A percentile compares a stretch with the other conserved stretches of the same genome.
phyloP scores from a whole-genome alignment of 805 yeast species.

The Scheffersomyces spartinae region DNA sequence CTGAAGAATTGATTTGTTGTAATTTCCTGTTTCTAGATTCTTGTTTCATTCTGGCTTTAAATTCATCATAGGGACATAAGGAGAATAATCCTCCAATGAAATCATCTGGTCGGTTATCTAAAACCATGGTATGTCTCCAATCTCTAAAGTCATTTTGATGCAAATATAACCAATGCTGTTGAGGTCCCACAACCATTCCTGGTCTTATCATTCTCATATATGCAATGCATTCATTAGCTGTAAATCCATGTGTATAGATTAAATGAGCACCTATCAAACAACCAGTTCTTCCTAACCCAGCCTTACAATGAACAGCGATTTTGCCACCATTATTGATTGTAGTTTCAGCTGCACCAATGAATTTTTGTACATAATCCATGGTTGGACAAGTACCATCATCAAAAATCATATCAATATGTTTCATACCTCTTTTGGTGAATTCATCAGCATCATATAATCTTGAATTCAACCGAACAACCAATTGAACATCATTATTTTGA shows the following conservation, averaged over 20 bases:
- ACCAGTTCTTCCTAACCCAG: constrained; percentile 96
- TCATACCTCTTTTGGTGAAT: constrained; percentile 72
- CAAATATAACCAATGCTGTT: constrained; percentile 95
- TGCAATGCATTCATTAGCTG: constrained; percentile 94
- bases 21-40: constrained; percentile 27
- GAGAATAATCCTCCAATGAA: constrained; percentile 59
- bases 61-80: constrained; percentile 49
- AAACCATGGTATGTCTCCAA: constrained; percentile 86
- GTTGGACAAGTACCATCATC: constrained; percentile 99
- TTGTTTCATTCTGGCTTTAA: constrained; percentile 39
- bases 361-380: constrained; percentile 82
- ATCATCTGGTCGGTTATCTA: constrained; percentile 56
- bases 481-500: constrained; percentile 57
- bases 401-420: constrained; percentile 90
- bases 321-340: constrained; percentile 79
- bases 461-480: constrained; percentile 87
- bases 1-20: constrained; percentile 11
- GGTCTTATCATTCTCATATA: constrained; percentile 95
- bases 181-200: constrained; percentile 99
- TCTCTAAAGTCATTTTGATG: constrained; percentile 95
- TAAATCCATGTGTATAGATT: constrained; percentile 92
- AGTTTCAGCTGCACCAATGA: constrained; percentile 91
- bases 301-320: constrained; percentile 98
- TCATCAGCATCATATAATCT: constrained; percentile 80
- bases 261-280: constrained; percentile 95